Conservation (phyloP, 257 asterid species). For the Solanum dulcamara region DNA sequence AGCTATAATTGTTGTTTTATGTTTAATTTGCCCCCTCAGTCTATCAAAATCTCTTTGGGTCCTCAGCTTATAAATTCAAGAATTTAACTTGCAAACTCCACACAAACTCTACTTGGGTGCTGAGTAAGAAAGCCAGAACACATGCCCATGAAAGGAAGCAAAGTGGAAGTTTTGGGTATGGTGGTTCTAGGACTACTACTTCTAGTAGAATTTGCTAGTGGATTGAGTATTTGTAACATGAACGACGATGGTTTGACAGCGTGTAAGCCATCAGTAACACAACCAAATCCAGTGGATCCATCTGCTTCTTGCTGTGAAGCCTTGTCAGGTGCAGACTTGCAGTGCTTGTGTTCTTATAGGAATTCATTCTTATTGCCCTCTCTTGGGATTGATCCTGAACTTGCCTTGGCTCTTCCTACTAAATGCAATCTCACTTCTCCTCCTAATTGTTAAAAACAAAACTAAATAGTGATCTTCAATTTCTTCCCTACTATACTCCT, state of each 20-base stretch:
- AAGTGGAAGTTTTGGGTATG: not conserved
- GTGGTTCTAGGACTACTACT: not conserved
- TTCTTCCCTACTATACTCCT: not conserved
- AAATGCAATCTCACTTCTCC: slow-evolving; percentile 53
- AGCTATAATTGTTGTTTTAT: not conserved
- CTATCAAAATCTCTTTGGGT: not conserved
- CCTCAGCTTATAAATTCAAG: not conserved
- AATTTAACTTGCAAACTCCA: not conserved
- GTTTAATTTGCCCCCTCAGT: not conserved
- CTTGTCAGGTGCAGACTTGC: slow-evolving; percentile 39
- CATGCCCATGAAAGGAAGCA: not conserved
- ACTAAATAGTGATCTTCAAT: not conserved
- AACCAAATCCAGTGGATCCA: slow-evolving; percentile 29
- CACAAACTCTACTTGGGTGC: not conserved
- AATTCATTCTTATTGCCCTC: slow-evolving; percentile 47
- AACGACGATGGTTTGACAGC: slow-evolving; percentile 31
- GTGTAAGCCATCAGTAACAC: slow-evolving; percentile 41
- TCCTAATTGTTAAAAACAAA: slow-evolving; percentile 14
- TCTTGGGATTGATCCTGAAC: slow-evolving; percentile 70
- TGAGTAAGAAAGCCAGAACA: not conserved
- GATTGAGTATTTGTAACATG: slow-evolving; percentile 29
- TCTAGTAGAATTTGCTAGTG: not conserved
- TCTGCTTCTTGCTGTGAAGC: slow-evolving; percentile 48
- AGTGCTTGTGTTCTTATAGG: slow-evolving; percentile 51
- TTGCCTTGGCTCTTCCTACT: slow-evolving; percentile 54